These are phyloP conservation scores for Talaromyces sp. DNA, from an alignment of 2,329 filamentous ascomycete genomes.

Conservation along the genomic window DNA sequence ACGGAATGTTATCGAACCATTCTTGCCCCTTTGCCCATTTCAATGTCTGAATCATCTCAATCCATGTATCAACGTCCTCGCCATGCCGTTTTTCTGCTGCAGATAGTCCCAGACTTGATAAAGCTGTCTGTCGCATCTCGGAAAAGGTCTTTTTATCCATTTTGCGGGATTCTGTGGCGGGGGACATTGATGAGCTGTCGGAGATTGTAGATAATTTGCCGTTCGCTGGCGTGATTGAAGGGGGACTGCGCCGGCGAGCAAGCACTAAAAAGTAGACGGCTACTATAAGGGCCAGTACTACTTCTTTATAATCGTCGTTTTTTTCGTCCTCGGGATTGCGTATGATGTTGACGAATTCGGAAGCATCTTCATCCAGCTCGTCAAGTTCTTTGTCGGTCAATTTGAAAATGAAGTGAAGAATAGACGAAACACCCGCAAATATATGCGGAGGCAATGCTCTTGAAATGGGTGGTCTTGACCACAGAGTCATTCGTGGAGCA, in stretches of 20 bases:
- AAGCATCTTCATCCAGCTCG: constrained; percentile 35
- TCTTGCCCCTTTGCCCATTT: constrained; percentile 56
- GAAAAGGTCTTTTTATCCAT: constrained; percentile 42
- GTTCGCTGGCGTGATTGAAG: not conserved
- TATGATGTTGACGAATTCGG: constrained; percentile 37
- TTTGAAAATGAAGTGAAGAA: constrained; percentile 46
- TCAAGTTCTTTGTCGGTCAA: constrained; percentile 48
- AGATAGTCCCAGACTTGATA: constrained; percentile 35
- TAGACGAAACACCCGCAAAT: constrained; percentile 65
- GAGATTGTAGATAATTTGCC: not conserved
- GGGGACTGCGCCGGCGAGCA: constrained; percentile 48
- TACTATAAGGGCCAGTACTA: constrained; percentile 38
- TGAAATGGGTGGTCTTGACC: constrained; percentile 38
- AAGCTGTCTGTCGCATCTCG: constrained; percentile 39
- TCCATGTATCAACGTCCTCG: constrained; percentile 59
- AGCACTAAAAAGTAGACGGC: constrained; percentile 45
- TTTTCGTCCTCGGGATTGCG: constrained; percentile 43
- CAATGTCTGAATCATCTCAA: constrained; percentile 52
- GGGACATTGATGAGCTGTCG: constrained; percentile 5
- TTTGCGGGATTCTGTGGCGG: constrained; percentile 23
- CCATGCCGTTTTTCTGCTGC: constrained; percentile 42
- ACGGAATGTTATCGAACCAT: constrained; percentile 61
- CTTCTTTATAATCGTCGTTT: constrained; percentile 40
- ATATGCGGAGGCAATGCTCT: constrained; percentile 64
- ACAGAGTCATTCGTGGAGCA: constrained; percentile 33